Conservation (phyloP, 805 yeast genomes). For the Monosporozyma servazzii region DNA sequence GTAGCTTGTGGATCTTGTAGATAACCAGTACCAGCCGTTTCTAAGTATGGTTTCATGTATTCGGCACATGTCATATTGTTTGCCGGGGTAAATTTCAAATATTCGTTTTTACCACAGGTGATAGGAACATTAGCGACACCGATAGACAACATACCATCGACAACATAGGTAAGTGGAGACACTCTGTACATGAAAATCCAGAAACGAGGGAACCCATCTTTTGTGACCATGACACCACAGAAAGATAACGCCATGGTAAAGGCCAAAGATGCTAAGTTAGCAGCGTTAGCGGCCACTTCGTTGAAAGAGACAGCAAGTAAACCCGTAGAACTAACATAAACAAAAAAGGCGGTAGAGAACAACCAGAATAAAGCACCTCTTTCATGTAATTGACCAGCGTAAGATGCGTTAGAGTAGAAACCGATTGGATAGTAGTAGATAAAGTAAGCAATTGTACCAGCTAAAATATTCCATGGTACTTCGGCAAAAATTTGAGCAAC, state of each 20-base stretch:
- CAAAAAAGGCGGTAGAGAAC: slow-evolving; percentile 37
- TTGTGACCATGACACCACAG: slow-evolving; percentile 68
- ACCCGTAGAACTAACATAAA: slow-evolving; percentile 51
- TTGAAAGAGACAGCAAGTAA: slow-evolving; percentile 50
- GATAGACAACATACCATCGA: slow-evolving; percentile 44
- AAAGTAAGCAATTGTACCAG: slow-evolving; percentile 56
- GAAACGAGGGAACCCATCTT: slow-evolving; percentile 56
- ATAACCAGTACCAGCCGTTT: slow-evolving; percentile 37
- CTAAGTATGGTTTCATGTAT: slow-evolving; percentile 36
- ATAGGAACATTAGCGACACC: slow-evolving; percentile 46
- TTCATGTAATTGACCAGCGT: slow-evolving; percentile 37
- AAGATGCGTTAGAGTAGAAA: slow-evolving; percentile 50
- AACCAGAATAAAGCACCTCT: slow-evolving; percentile 54
- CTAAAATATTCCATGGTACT: slow-evolving; percentile 51
- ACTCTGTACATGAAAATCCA: slow-evolving; percentile 73
- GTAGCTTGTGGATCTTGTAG: slow-evolving; percentile 41
- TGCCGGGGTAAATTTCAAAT: slow-evolving; percentile 42
- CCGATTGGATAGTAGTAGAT: slow-evolving; percentile 69
- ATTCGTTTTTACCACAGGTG: slow-evolving; percentile 41
- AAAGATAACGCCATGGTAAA: slow-evolving; percentile 57
- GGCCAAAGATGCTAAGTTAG: slow-evolving; percentile 46
- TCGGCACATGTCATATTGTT: slow-evolving; percentile 48
- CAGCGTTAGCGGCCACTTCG: slow-evolving; percentile 54
- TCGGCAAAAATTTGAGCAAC: slow-evolving; percentile 56
- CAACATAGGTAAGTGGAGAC: slow-evolving; percentile 61